Conservation (phyloP, 768 basidiomycete genomes). For the Auricularia sp. region DNA sequence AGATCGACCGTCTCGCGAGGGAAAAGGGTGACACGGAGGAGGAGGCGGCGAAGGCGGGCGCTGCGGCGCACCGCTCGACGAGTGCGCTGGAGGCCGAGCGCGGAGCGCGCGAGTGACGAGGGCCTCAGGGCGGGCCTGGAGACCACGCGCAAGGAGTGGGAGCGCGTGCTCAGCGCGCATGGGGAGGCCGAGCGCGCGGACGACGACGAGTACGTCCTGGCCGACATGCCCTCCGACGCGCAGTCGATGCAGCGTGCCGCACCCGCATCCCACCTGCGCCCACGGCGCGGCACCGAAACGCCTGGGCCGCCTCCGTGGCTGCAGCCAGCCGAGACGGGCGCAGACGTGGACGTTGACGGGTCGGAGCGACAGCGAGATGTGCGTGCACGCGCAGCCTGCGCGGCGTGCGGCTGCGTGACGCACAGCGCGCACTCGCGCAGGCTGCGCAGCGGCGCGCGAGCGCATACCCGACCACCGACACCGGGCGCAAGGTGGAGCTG, state of each 20-base stretch:
- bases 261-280: too few relatives aligned
- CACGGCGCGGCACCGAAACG: too few relatives aligned
- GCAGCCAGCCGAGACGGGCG: too few relatives aligned
- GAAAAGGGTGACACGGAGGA: neutral
- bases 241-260: too few relatives aligned
- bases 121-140: neutral
- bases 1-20: neutral
- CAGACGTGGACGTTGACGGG: too few relatives aligned
- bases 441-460: too few relatives aligned
- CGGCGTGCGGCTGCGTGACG: too few relatives aligned
- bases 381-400: too few relatives aligned
- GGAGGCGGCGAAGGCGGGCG: neutral
- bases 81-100: neutral
- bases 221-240: neutral
- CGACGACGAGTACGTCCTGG: neutral
- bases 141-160: neutral
- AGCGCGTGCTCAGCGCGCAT: neutral
- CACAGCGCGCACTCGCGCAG: too few relatives aligned
- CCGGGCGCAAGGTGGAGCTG: neutral
- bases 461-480: too few relatives aligned
- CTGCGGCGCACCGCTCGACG: neutral
- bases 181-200: neutral
- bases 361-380: too few relatives aligned
- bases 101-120: neutral
- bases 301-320: too few relatives aligned